Evolutionary conservation across 2,329 filamentous ascomycete species (phyloP).

Genomic region (Biscogniauxia sp.): DNA sequence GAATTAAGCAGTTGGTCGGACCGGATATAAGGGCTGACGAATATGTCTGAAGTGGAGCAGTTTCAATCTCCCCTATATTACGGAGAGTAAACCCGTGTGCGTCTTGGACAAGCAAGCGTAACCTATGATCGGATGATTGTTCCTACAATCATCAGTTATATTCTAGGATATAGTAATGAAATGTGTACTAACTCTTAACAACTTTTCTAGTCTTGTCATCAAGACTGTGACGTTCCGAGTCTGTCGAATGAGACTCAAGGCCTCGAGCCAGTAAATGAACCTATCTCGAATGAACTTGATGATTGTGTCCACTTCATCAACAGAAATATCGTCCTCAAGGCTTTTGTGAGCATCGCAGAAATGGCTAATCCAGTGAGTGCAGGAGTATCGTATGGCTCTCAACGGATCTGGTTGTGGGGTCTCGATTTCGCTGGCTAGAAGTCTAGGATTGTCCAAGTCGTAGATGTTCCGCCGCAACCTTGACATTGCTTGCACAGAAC

Average conservation of each 20-base stretch:
- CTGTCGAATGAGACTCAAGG: constrained; percentile 34
- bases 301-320: constrained; percentile 25
- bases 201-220: constrained; percentile 1
- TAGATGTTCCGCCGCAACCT: constrained; percentile 38
- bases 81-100: too few species aligned
- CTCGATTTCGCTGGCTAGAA: constrained; percentile 21
- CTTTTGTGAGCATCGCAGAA: constrained; percentile 11
- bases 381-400: constrained; percentile 29
- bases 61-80: constrained; percentile 3
- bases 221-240: constrained; percentile 8
- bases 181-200: constrained; percentile 5
- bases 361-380: constrained; percentile 36
- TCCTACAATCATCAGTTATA: neutral
- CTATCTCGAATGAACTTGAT: constrained; percentile 35
- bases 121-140: constrained; percentile 2
- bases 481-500: constrained; percentile 33
- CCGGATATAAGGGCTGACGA: constrained; percentile 17
- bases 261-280: constrained; percentile 44
- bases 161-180: neutral
- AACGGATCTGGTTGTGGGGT: constrained; percentile 27
- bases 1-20: constrained; percentile 5
- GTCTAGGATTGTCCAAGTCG: constrained; percentile 22
- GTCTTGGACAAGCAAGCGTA: neutral
- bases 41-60: constrained; percentile 16
- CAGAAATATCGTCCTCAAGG: constrained; percentile 1